Evolutionary conservation across 495 filamentous ascomycete species (phyloP).

Genomic region (Talaromyces thailandensis): DNA sequence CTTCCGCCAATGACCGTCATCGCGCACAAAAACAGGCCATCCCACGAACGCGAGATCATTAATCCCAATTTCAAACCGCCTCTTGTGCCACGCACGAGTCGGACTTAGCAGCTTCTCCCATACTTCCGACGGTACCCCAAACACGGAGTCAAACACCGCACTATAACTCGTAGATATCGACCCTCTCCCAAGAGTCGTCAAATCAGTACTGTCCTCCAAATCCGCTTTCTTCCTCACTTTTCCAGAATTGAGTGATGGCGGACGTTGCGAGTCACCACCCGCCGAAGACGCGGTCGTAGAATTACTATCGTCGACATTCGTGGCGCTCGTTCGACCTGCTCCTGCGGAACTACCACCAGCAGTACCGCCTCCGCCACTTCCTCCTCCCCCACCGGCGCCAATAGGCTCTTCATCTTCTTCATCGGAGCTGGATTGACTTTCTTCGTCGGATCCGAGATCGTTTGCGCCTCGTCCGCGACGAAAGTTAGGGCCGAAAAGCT

Average conservation of each 20-base stretch:
- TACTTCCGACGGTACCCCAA: slow-evolving; percentile 66
- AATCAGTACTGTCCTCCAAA: slow-evolving; percentile 33
- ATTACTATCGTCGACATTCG: slow-evolving; percentile 27
- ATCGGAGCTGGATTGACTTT: slow-evolving; percentile 36
- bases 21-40: slow-evolving; percentile 76
- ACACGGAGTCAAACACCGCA: slow-evolving; percentile 66
- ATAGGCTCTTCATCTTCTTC: slow-evolving; percentile 41
- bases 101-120: slow-evolving; percentile 82
- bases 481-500: slow-evolving; percentile 25
- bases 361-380: slow-evolving; percentile 3
- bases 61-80: slow-evolving; percentile 75
- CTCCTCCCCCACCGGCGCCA: slow-evolving; percentile 7
- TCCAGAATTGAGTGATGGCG: slow-evolving; percentile 34
- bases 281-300: slow-evolving; percentile 19
- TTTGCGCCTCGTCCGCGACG: slow-evolving; percentile 25
- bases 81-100: slow-evolving; percentile 70
- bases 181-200: slow-evolving; percentile 29
- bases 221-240: slow-evolving; percentile 31
- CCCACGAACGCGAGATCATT: slow-evolving; percentile 80
- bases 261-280: slow-evolving; percentile 24
- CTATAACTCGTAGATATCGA: slow-evolving; percentile 24
- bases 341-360: slow-evolving; percentile 5
- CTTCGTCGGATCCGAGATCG: slow-evolving; percentile 37
- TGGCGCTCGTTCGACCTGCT: slow-evolving; percentile 26
- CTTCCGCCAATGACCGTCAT: slow-evolving; percentile 84